A percentile compares a stretch with the other conserved stretches of the same genome.
phyloP scores from a whole-genome alignment of 2,329 filamentous ascomycete species.

The Venturia asperata region DNA sequence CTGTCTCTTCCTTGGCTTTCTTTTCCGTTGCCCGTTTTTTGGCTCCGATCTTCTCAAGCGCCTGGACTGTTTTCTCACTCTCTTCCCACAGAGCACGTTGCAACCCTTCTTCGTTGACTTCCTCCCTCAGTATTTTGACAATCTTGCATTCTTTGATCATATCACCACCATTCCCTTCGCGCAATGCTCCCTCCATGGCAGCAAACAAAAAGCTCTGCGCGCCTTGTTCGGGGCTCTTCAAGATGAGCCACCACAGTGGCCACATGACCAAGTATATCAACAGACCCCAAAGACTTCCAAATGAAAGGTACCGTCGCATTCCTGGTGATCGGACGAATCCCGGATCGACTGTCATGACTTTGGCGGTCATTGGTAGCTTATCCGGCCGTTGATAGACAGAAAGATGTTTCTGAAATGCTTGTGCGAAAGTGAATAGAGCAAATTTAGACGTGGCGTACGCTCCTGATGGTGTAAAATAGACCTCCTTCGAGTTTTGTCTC shows the following conservation, averaged over 20 bases:
- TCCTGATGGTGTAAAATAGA: conserved; percentile 37
- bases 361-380: conserved; percentile 69
- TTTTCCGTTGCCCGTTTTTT: conserved; percentile 52
- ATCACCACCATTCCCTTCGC: conserved; percentile 60
- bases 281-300: conserved; percentile 76
- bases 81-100: conserved; percentile 86
- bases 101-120: conserved; percentile 69
- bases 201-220: conserved; percentile 83
- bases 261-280: conserved; percentile 70
- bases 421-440: conserved; percentile 80
- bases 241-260: conserved; percentile 73
- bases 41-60: conserved; percentile 72
- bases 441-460: conserved; percentile 50
- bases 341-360: conserved; percentile 81
- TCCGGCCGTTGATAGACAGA: conserved; percentile 79
- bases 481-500: conserved; percentile 21
- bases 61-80: conserved; percentile 76
- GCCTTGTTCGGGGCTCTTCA: conserved; percentile 78
- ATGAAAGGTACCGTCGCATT: conserved; percentile 76
- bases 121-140: conserved; percentile 61
- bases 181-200: conserved; percentile 69
- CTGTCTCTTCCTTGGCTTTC: conserved; percentile 21
- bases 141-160: conserved; percentile 85
- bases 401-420: conserved; percentile 87
- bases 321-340: conserved; percentile 80